Base-by-base conservation (phyloP, 192 early-diverging fungal species). In the Oehlia diaphana region DNA sequence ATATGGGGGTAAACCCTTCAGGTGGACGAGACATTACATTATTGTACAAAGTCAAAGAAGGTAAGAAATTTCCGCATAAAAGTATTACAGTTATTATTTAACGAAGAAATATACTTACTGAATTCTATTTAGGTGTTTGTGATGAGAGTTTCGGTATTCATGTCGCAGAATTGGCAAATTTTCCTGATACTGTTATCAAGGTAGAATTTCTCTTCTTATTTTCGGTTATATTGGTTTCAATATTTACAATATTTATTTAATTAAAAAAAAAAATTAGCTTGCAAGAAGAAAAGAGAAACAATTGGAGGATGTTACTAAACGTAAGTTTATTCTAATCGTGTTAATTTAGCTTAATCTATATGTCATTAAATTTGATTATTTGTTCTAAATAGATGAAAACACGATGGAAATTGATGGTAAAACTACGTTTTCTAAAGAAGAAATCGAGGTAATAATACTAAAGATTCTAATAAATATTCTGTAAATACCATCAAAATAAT, bases 81-180 rank as follows among this genome's bases (percentile, higher is more conserved):
- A 23, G 21, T 16, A 4, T 37, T 14, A 21, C 1, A 13, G 4
- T 19, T 70, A 14, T 19, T 33, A 78, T 44, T 23, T 47, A 63
- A 13, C 19, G 8, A 53, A 47, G 14, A 31, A 26, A 9, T 8
- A 28, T 90, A 3, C 64, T 58, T 62, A 67, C 12, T 5, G 33
- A 39, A 26, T 65, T 9, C 31, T 62, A 44, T 61, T 26, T 71
- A 83, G 91, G 97, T 28, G 90, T 94, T 0, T 97, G 96, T 81
- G 96, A 98, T 83, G 95, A 99, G 82, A 96, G 95, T 78, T 99
- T 98, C 88, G 98, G 98, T 63, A 99, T 99, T 74, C 96, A 99
- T 82, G 98, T 99, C 26, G 98, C 98, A 0, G 94, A 96, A 81
- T 79, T 99, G 79, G 96, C 96, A 4, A 91, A 93, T 76, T 98